A percentile compares a stretch with the other conserved stretches of the same genome.
Evolutionary conservation across 75 land plant genomes (phyloP).

Genomic region (Isoetes taiwanensis): DNA sequence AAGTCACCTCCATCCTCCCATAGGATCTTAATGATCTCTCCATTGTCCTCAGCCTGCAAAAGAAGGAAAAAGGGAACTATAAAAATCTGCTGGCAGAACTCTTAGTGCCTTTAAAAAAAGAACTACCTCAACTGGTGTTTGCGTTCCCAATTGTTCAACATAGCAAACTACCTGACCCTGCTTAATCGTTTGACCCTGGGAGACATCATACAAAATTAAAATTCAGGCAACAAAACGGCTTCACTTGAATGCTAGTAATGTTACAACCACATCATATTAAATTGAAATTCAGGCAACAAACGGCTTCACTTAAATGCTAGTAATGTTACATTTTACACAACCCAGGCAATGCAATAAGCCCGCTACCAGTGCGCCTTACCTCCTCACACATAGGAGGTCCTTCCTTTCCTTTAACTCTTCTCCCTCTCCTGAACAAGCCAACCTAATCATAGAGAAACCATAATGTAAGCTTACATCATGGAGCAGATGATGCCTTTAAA

Average conservation of each 20-base stretch:
- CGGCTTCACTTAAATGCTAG: too few species aligned
- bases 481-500: not conserved
- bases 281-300: too few species aligned
- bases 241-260: too few species aligned
- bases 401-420: slow-evolving; percentile 62
- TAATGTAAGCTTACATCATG: not conserved
- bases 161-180: slow-evolving; percentile 80
- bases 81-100: not conserved
- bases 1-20: slow-evolving; percentile 69
- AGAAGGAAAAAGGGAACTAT: slow-evolving; percentile 1
- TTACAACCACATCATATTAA: too few species aligned
- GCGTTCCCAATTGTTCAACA: slow-evolving; percentile 72
- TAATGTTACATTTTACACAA: too few species aligned
- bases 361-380: slow-evolving; percentile 26
- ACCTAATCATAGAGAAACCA: slow-evolving; percentile 28
- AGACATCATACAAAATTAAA: not conserved
- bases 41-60: slow-evolving; percentile 67
- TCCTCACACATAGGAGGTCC: slow-evolving; percentile 71
- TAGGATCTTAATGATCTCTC: slow-evolving; percentile 62
- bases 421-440: slow-evolving; percentile 60
- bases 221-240: too few species aligned
- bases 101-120: not conserved
- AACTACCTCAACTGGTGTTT: slow-evolving; percentile 59
- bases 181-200: slow-evolving; percentile 64
- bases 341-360: too few species aligned